phyloP scores from a whole-genome alignment of 2,329 filamentous ascomycete genomes.

The Sordariomycetes sp. region DNA sequence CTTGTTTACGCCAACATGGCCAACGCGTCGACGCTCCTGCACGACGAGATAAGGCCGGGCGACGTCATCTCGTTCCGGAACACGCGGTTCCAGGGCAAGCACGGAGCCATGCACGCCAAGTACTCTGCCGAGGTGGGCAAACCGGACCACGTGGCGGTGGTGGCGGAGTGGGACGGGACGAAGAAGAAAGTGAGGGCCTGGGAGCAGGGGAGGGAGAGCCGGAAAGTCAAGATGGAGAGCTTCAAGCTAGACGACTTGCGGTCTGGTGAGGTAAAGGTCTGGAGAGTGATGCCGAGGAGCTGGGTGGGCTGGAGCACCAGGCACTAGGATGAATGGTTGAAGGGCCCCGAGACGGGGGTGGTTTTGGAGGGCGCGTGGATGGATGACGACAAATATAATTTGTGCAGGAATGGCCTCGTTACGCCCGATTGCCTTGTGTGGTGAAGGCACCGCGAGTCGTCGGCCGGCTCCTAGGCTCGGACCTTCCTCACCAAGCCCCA shows the following conservation, averaged over 20 bases:
- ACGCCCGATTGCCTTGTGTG: neutral
- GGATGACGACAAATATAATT: neutral
- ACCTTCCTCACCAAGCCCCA: neutral
- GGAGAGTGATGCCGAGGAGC: slow-evolving; percentile 81
- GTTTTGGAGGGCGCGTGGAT: neutral
- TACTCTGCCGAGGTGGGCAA: slow-evolving; percentile 83
- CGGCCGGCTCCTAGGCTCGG: neutral
- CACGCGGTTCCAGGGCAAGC: slow-evolving; percentile 87
- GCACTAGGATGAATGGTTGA: slow-evolving; percentile 26
- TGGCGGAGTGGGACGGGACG: slow-evolving; percentile 94
- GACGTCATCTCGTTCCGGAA: slow-evolving; percentile 92
- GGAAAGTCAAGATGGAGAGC: slow-evolving; percentile 87
- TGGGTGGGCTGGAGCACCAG: slow-evolving; percentile 81
- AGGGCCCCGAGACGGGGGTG: neutral
- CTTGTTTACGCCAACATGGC: slow-evolving; percentile 90
- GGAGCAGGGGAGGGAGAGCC: slow-evolving; percentile 90
- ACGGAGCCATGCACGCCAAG: slow-evolving; percentile 89
- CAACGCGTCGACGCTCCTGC: slow-evolving; percentile 80
- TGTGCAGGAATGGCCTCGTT: neutral
- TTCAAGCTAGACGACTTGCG: slow-evolving; percentile 86
- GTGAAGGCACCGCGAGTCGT: neutral
- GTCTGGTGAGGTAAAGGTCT: slow-evolving; percentile 92
- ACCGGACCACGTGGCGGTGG: slow-evolving; percentile 77
- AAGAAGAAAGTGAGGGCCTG: slow-evolving; percentile 95
- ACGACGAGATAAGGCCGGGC: slow-evolving; percentile 84